Evolutionary conservation across 768 basidiomycete species (phyloP).

Genomic region (Asterophora lycoperdoides): DNA sequence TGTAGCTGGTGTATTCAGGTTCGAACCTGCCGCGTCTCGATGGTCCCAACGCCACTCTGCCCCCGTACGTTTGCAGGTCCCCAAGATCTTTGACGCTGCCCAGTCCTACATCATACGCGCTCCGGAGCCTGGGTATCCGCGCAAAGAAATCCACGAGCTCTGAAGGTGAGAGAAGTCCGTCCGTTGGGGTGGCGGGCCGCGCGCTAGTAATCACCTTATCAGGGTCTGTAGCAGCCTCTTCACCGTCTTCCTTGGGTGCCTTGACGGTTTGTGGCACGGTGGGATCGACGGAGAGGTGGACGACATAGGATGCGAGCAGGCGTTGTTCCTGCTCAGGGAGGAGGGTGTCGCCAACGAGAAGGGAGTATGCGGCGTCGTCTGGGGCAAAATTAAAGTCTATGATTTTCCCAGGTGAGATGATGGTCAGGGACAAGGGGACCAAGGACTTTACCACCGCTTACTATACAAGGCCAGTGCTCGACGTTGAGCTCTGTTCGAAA

Average conservation of each 20-base stretch:
- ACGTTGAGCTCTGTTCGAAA: slow-evolving; percentile 47
- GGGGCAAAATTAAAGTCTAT: slow-evolving; percentile 91
- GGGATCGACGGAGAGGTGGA: slow-evolving; percentile 68
- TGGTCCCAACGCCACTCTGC: slow-evolving; percentile 36
- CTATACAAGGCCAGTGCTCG: slow-evolving; percentile 69
- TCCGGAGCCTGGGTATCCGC: slow-evolving; percentile 39
- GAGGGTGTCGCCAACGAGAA: slow-evolving; percentile 63
- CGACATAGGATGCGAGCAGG: slow-evolving; percentile 62
- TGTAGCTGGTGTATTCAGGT: slow-evolving; percentile 86
- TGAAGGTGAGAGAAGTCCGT: slow-evolving; percentile 62
- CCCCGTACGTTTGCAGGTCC: slow-evolving; percentile 43
- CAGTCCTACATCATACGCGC: slow-evolving; percentile 66
- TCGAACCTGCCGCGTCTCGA: slow-evolving; percentile 57
- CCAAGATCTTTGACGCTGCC: slow-evolving; percentile 2
- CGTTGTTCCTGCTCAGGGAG: slow-evolving; percentile 46
- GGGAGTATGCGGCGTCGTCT: slow-evolving; percentile 74
- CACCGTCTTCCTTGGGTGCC: slow-evolving; percentile 36
- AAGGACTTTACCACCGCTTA: slow-evolving; percentile 71
- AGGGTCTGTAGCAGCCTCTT: slow-evolving; percentile 54
- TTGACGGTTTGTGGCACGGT: slow-evolving; percentile 32
- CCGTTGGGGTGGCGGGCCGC: slow-evolving; percentile 49
- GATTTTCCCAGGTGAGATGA: slow-evolving; percentile 2
- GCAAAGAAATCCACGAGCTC: slow-evolving; percentile 54
- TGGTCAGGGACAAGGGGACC: not conserved
- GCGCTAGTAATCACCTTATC: slow-evolving; percentile 74